Conservation (phyloP, 768 basidiomycete genomes). For the Tricholoma hemisulphureum region DNA sequence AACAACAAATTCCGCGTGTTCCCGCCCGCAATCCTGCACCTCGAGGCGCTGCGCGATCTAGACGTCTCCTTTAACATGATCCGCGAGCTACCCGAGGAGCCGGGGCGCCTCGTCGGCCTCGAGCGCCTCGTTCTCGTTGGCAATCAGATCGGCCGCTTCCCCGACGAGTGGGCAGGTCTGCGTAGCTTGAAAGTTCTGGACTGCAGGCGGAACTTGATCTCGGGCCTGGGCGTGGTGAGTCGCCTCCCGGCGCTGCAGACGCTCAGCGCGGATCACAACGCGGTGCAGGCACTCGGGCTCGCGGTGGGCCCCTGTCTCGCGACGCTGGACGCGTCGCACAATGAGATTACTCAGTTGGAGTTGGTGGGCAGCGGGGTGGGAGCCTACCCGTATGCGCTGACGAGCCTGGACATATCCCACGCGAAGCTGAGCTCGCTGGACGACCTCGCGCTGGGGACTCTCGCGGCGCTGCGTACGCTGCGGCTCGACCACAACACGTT, state of each 20-base stretch:
- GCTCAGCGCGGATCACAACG: slow-evolving; percentile 81
- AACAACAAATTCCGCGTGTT: slow-evolving; percentile 89
- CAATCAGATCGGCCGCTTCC: slow-evolving; percentile 75
- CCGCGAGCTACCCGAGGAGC: slow-evolving; percentile 72
- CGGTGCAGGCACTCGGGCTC: slow-evolving; percentile 76
- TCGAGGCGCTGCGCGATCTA: slow-evolving; percentile 75
- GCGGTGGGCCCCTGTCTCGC: slow-evolving; percentile 65
- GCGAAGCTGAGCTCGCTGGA: slow-evolving; percentile 86
- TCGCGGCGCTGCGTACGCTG: slow-evolving; percentile 68
- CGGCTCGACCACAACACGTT: slow-evolving; percentile 87
- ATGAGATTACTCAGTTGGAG: slow-evolving; percentile 82
- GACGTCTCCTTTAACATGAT: slow-evolving; percentile 96
- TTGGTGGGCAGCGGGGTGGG: slow-evolving; percentile 44
- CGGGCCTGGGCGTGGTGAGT: slow-evolving; percentile 68
- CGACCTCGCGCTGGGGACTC: slow-evolving; percentile 66
- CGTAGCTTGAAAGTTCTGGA: slow-evolving; percentile 69
- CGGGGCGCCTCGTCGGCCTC: slow-evolving; percentile 64
- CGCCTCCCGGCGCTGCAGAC: slow-evolving; percentile 65
- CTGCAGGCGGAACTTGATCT: slow-evolving; percentile 81
- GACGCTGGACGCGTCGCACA: slow-evolving; percentile 75
- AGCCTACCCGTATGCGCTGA: slow-evolving; percentile 50
- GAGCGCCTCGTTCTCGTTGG: slow-evolving; percentile 81
- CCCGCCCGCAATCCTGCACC: slow-evolving; percentile 71
- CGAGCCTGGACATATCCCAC: slow-evolving; percentile 80
- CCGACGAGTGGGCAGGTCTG: slow-evolving; percentile 50